A percentile compares a stretch with the other conserved stretches of the same genome.
These are phyloP conservation scores for Zygosaccharomyces pseudobailii DNA, from an alignment of 1,139 yeast species.

Conservation along the genomic window DNA sequence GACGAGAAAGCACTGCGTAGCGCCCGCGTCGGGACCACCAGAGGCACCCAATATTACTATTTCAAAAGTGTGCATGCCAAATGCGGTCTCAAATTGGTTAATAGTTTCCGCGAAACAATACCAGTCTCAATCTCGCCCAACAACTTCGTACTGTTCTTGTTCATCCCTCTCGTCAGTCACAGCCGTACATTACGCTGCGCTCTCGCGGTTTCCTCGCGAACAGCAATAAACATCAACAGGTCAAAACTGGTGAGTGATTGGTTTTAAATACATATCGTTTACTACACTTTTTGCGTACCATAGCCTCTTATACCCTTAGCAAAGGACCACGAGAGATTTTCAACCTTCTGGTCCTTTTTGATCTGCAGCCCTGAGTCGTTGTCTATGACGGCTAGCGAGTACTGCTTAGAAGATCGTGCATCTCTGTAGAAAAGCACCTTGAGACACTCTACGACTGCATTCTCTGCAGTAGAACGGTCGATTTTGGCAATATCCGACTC, in stretches of 20 bases:
- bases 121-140: not conserved
- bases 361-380: conserved; percentile 56
- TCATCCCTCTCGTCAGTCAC: not conserved
- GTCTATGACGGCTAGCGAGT: conserved; percentile 72
- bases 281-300: conserved; percentile 56
- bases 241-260: not conserved
- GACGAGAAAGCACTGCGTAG: conserved; percentile 60
- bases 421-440: conserved; percentile 93
- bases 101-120: not conserved
- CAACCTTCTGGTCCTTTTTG: conserved; percentile 63
- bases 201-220: not conserved
- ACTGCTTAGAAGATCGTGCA: conserved; percentile 87
- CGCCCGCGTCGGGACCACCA: conserved; percentile 73
- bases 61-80: conserved; percentile 34
- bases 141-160: not conserved
- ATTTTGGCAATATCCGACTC: conserved; percentile 69
- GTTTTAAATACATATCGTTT: not conserved
- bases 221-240: not conserved
- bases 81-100: not conserved
- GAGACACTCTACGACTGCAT: conserved; percentile 79
- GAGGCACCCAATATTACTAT: conserved; percentile 65
- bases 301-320: conserved; percentile 87
- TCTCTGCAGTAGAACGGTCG: conserved; percentile 68
- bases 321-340: conserved; percentile 81
- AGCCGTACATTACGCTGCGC: not conserved